Evolutionary conservation across 805 yeast species (phyloP).

Genomic region (Ogataea trehalophila): DNA sequence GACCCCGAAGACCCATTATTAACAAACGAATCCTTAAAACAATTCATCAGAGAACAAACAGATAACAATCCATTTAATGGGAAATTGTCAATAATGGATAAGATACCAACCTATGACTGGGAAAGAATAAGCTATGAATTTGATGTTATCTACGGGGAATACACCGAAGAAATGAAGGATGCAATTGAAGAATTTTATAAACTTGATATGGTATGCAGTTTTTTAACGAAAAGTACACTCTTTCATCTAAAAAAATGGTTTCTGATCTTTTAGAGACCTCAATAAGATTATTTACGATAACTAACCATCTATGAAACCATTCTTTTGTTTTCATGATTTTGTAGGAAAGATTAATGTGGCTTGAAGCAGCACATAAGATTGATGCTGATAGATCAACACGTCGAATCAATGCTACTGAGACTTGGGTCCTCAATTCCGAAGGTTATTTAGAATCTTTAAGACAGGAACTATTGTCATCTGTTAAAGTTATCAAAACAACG

Average conservation of each 20-base stretch:
- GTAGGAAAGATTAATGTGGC: conserved; percentile 22
- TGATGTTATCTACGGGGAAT: conserved; percentile 18
- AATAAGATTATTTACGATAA: not conserved
- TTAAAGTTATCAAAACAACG: conserved; percentile 20
- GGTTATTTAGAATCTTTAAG: conserved; percentile 9
- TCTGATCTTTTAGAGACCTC: not conserved
- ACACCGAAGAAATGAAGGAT: conserved; percentile 17
- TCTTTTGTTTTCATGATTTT: not conserved
- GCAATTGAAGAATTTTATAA: conserved; percentile 18
- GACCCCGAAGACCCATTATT: not conserved
- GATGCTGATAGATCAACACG: conserved; percentile 20
- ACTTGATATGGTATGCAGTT: conserved; percentile 14
- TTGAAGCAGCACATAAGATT: conserved; percentile 20
- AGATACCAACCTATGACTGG: conserved; percentile 23
- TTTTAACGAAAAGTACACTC: not conserved
- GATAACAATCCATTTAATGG: not conserved
- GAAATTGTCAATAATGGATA: conserved; percentile 5
- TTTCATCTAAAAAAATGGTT: not conserved
- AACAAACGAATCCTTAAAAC: conserved; percentile 3
- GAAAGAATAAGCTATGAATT: conserved; percentile 17
- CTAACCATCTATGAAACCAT: not conserved
- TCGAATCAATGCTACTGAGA: conserved; percentile 12
- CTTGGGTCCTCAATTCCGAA: conserved; percentile 18
- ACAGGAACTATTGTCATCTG: conserved; percentile 15
- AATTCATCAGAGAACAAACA: conserved; percentile 2